Conservation (phyloP, 129 eudicot genomes). For the Centrapalus pauciflorus region DNA sequence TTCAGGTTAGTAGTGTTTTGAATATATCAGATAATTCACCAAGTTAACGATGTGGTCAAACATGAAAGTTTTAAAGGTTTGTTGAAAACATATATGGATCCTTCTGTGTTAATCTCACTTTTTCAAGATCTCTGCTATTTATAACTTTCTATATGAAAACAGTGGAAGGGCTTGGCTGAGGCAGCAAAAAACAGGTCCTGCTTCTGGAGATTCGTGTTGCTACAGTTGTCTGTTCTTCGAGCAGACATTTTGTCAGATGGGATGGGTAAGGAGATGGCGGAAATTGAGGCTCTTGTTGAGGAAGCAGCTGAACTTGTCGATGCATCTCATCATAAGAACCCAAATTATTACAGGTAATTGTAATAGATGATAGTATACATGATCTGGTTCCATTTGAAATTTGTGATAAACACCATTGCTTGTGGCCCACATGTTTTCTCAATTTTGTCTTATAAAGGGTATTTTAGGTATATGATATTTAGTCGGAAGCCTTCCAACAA, state of each 20-base stretch:
- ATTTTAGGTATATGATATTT: too few species aligned
- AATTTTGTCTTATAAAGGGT: too few species aligned
- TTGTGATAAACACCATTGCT: too few species aligned
- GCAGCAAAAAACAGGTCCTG: conserved; percentile 71
- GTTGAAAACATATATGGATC: background rate
- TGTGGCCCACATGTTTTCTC: too few species aligned
- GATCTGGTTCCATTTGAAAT: background rate
- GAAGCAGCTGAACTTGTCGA: conserved; percentile 99
- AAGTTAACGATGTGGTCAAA: background rate
- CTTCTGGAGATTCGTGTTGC: conserved; percentile 91
- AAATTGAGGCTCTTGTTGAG: conserved; percentile 82
- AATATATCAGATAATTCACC: background rate
- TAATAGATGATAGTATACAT: background rate
- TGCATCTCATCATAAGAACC: conserved; percentile 65
- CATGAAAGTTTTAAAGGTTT: background rate
- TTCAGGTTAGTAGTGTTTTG: conserved; percentile 48
- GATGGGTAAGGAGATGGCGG: conserved; percentile 74
- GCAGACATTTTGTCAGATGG: conserved; percentile 64
- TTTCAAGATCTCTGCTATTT: background rate
- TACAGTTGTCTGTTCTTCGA: conserved; percentile 59
- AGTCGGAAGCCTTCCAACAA: too few species aligned
- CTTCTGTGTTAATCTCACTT: background rate
- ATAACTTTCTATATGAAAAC: conserved; percentile 10
- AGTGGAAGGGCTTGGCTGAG: conserved; percentile 91
- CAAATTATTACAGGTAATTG: conserved; percentile 82